These are phyloP conservation scores for Nakaseomyces glabratus DNA, from an alignment of 1,139 yeast species.

Conservation along the genomic window DNA sequence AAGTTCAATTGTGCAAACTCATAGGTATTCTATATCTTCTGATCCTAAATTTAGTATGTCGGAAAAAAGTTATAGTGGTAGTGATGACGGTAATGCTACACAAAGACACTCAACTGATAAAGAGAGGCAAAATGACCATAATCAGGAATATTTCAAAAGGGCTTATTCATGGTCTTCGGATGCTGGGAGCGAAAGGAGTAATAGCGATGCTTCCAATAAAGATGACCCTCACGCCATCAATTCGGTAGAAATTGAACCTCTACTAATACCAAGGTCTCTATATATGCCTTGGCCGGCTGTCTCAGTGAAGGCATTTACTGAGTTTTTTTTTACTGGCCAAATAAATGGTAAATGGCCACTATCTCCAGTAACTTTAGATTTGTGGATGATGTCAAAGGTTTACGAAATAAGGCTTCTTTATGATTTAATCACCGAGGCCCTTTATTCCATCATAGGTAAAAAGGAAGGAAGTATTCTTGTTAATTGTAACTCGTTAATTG, in stretches of 20 bases:
- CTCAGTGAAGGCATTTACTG: conserved; percentile 57
- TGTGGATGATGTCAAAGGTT: conserved; percentile 51
- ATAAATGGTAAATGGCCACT: conserved; percentile 64
- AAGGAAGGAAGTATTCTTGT: conserved; percentile 48
- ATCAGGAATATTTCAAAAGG: neutral
- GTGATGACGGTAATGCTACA: neutral
- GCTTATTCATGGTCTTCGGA: conserved; percentile 1
- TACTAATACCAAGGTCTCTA: conserved; percentile 55
- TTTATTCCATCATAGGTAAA: conserved; percentile 55
- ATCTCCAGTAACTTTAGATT: conserved; percentile 57
- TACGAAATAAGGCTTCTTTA: conserved; percentile 60
- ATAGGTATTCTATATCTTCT: conserved; percentile 1
- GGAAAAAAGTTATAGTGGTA: conserved; percentile 1
- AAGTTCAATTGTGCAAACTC: neutral
- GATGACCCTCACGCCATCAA: conserved; percentile 5
- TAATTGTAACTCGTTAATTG: conserved; percentile 28
- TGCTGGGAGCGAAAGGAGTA: conserved; percentile 3
- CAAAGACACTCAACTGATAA: neutral
- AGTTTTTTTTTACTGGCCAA: conserved; percentile 69
- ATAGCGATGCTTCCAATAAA: conserved; percentile 1
- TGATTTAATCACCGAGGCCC: conserved; percentile 56
- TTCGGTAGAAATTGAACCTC: conserved; percentile 39
- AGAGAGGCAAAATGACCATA: neutral
- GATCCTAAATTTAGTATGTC: conserved; percentile 4
- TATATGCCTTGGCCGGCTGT: conserved; percentile 58